Evolutionary conservation across 2,329 filamentous ascomycete species (phyloP).

Genomic region (Graphilbum ipis-grandicollis): DNA sequence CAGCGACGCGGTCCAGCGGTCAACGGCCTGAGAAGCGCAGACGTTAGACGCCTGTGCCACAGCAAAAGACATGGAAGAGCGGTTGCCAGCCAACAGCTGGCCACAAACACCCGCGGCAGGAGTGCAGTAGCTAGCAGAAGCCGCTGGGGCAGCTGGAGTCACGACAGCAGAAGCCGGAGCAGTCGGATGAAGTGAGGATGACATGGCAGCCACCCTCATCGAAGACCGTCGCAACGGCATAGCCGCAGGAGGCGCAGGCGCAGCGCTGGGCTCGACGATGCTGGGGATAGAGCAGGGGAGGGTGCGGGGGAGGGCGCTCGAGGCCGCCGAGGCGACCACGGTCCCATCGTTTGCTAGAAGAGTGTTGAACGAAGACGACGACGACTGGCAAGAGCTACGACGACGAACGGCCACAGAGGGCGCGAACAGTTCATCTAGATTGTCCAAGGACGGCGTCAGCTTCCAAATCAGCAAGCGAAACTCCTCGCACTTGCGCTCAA

Average conservation of each 20-base stretch:
- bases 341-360: no score
- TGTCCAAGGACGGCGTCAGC: slow-evolving; percentile 39
- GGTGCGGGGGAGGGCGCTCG: no score
- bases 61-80: slow-evolving; percentile 41
- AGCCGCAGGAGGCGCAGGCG: slow-evolving; percentile 22
- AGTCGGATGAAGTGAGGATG: no score
- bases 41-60: slow-evolving; percentile 36
- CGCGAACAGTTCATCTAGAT: slow-evolving; percentile 32
- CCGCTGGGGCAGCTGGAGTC: slow-evolving; percentile 36
- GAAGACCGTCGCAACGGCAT: slow-evolving; percentile 23
- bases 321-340: no score
- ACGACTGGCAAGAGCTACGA: slow-evolving; percentile 6
- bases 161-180: no score
- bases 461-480: slow-evolving; percentile 42
- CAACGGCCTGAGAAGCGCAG: slow-evolving; percentile 28
- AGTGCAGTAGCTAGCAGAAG: slow-evolving; percentile 37
- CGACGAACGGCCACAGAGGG: slow-evolving; percentile 12
- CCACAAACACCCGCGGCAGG: slow-evolving; percentile 37
- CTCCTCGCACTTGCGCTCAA: slow-evolving; percentile 29
- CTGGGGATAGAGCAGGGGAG: slow-evolving; percentile 19
- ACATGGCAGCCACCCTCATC: no score
- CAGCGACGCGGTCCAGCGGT: slow-evolving; percentile 27
- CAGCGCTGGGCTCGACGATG: slow-evolving; percentile 30
- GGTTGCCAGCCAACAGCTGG: slow-evolving; percentile 25
- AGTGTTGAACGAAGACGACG: slow-evolving; percentile 8